Base-by-base conservation (phyloP, 2,329 filamentous ascomycete species). In the Phyllosticta citriasiana region DNA sequence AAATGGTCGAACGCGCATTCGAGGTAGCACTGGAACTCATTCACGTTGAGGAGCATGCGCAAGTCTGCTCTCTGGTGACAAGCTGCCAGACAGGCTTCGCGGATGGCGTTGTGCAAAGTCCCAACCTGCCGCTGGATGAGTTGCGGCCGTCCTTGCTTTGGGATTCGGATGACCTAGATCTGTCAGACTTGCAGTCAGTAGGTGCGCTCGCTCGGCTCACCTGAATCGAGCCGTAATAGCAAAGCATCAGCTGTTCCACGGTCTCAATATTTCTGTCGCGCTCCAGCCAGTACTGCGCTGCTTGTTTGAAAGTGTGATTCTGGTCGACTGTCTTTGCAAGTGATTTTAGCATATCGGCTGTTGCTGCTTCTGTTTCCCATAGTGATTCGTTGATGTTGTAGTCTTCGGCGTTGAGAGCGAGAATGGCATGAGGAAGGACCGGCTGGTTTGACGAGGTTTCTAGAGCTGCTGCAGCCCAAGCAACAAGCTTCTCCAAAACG, bases 391-490 rank as follows among this genome's bases (percentile, higher is more conserved):
- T 69, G 3, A 77, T 69, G 50, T 70, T 69, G 52, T 68, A 65
- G 8, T 79, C 74, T 0, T 75, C 72, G 1, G 74, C 76, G 66
- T 83, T 83, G 40, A 84, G 70, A 0, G 78, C 79, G 52, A 84
- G 79, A 58, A 84, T 76, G 5, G 78, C 80, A 65, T 82, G 79
- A 2, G 82, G 81, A 2, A 84, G 73, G 2, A 78, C 75, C 0
- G 81, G 81, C 64, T 84, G 81, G 62, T 83, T 83, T 53, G 79
- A 74, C 0, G 80, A 81, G 62, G 76, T 80, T 63, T 83, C 80
- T 6, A 83, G 70, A 1, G 78, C 77, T 12, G 79, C 76, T 2
- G 74, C 73, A 14, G 79, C 80, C 81, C 80, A 83, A 50, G 76
- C 72, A 12, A 83, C 66, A 4, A 83, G 69, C 63, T 70, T 71